Evolutionary conservation across 495 filamentous ascomycete species (phyloP).

Genomic region (Daldinia loculata): DNA sequence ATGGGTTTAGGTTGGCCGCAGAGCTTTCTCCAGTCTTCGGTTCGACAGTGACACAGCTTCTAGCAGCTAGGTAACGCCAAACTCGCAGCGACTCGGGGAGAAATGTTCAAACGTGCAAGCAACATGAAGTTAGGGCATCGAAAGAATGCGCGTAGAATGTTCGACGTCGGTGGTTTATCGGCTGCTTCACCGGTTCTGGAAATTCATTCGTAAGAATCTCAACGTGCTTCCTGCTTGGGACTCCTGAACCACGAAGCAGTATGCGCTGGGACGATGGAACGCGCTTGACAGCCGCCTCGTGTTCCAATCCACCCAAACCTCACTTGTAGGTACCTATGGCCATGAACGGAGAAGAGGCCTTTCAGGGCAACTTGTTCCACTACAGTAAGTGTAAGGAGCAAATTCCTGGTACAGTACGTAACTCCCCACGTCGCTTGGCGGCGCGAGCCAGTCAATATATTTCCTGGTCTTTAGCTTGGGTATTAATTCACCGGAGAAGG

Average conservation of each 20-base stretch:
- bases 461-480: slow-evolving; percentile 39
- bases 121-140: slow-evolving; percentile 3
- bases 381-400: slow-evolving; percentile 31
- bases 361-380: slow-evolving; percentile 41
- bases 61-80: slow-evolving; percentile 3
- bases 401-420: slow-evolving; percentile 36
- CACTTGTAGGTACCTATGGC: slow-evolving; percentile 37
- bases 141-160: slow-evolving; percentile 25
- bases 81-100: slow-evolving; percentile 1
- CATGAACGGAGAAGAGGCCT: slow-evolving; percentile 36
- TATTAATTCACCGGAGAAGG: slow-evolving; percentile 42
- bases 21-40: slow-evolving; percentile 5
- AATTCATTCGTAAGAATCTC: slow-evolving; percentile 37
- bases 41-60: not conserved
- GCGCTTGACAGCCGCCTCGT: slow-evolving; percentile 42
- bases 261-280: slow-evolving; percentile 40
- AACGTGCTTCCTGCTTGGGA: slow-evolving; percentile 30
- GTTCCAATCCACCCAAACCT: slow-evolving; percentile 38
- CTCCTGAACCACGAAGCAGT: slow-evolving; percentile 26
- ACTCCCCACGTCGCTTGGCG: slow-evolving; percentile 32
- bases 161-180: slow-evolving; percentile 37
- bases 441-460: slow-evolving; percentile 36
- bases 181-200: slow-evolving; percentile 35
- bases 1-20: slow-evolving; percentile 9
- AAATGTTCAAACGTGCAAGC: not conserved